Percentiles rank a stretch among this genome's conserved stretches.
Evolutionary conservation across 768 basidiomycete genomes (phyloP).

Genomic region (Suillus subluteus): DNA sequence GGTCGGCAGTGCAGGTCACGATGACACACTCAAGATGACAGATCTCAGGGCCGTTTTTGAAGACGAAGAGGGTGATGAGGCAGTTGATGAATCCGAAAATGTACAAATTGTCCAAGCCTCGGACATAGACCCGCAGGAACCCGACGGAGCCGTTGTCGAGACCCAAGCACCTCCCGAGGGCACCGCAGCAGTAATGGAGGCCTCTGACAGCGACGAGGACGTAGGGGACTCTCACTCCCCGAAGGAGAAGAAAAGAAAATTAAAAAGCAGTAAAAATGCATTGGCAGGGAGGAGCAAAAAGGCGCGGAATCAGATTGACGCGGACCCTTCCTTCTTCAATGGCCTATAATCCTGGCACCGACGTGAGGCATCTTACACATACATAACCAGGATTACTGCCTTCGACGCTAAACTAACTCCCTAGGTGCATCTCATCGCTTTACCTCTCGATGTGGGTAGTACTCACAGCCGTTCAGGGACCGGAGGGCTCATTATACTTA

Average conservation of each 20-base stretch:
- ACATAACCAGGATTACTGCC: neutral
- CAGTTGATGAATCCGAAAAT: slow-evolving; percentile 28
- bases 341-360: slow-evolving; percentile 45
- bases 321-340: slow-evolving; percentile 67
- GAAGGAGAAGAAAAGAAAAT: slow-evolving; percentile 55
- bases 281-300: slow-evolving; percentile 56
- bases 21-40: slow-evolving; percentile 83
- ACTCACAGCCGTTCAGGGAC: slow-evolving; percentile 13
- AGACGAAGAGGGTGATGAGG: slow-evolving; percentile 35
- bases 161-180: slow-evolving; percentile 18
- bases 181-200: slow-evolving; percentile 18
- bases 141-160: slow-evolving; percentile 22
- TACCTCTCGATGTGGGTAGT: neutral
- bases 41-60: slow-evolving; percentile 79
- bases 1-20: slow-evolving; percentile 93
- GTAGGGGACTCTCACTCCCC: slow-evolving; percentile 31
- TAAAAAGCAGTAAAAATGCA: slow-evolving; percentile 55
- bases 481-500: slow-evolving; percentile 1
- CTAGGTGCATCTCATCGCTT: neutral
- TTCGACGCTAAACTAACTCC: neutral
- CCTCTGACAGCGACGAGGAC: slow-evolving; percentile 29
- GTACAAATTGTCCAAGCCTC: slow-evolving; percentile 19
- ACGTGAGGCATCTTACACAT: neutral
- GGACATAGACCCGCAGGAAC: slow-evolving; percentile 21
- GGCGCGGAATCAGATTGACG: slow-evolving; percentile 60